Evolutionary conservation across 116 monocot genomes (phyloP), one percentile per base, ranked within the genome.

Genomic region (Zostera marina): DNA sequence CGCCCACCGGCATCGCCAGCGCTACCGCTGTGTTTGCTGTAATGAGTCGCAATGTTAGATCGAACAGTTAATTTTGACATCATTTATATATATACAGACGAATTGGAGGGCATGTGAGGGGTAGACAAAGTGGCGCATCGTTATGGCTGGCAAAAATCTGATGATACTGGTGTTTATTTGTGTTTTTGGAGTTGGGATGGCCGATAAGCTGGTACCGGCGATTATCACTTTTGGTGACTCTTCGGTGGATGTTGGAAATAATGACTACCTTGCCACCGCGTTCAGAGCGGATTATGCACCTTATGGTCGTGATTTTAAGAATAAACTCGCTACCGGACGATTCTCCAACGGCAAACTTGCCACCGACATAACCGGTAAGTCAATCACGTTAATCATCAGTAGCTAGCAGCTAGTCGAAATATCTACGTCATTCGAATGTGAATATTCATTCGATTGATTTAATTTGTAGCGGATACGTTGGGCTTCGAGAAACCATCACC

Each of bases 161-260:
- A 2, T 20, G 7, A 20, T 49, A 23, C 9, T 26, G 54, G 17
- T 55, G 8, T 32, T 24, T 9, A 23, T 11, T 54, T 25, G 25
- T 54, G 54, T 25, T 54, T 25, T 54, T 25, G 25, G 54, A 13
- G 26, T 55, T 55, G 54, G 26, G 14, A 22, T 23, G 22, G 26
- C 22, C n/a, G n/a, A n/a, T 55, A 41, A 42, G 21, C 62, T 87
- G 24, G 92, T 93, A 9, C 88, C 92, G 6, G 92, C 68, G 0
- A 70, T 84, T n/a, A 78, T 83, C 26, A 84, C 81, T 51, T 93
- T 93, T 32, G 92, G 92, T 11, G 92, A 93, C 76, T 93, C 92
- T 0, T 77, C 74, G 9, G 80, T 87, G 24, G 92, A 93, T 44
- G 73, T 68, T 5, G 92, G 92, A 68, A 87, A 93, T 60, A 93